Base-by-base conservation (phyloP, 2,329 filamentous ascomycete genomes). In the Arthrocladium fulminans region DNA sequence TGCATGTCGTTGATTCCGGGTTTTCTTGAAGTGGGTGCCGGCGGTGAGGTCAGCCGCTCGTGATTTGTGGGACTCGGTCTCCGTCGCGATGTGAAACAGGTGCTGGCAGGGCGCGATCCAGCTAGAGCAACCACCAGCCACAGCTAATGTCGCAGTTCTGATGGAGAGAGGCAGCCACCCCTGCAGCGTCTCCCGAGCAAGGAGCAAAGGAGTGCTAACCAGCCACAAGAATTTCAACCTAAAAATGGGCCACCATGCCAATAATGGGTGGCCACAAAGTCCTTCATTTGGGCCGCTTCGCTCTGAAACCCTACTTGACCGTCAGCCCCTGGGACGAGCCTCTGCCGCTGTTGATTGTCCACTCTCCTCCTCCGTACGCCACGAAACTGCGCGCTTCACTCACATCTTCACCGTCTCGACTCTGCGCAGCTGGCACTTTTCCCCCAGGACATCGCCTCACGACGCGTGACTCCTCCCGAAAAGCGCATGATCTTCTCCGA, bases 41-140 rank as follows among this genome's bases (percentile, higher is more conserved):
- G 39, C 39, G 39, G 39, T 42, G 39, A 25, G 22, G 39, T 42
- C 6, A 25, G 10, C 22, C 10, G 22, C 7, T 15, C n/a, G 13
- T 35, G 32, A 15, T 35, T 35, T 35, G 32, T 42, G 39, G 24
- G 39, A 27, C 27, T 19, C 37, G 20, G 22, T 10, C 15, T 13
- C 10, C 10, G 22, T 25, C 23, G 10, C 17, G 17, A 40, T 20
- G 13, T 23, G 15, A 40, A 23, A 19, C 22, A n/a, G 22, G 39
- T 12, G n/a, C 39, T 25, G 22, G 39, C 39, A 19, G 17, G 24
- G n/a, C n/a, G 7, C 32, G 13, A 25, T 23, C 4, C n/a, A 25
- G 13, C 39, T n/a, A 17, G 20, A 15, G 39, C 39, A 22, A 25
- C 29, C 29, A 22, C 25, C 42, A 45, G 42, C 42, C 42, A 45